These are phyloP conservation scores for Neonectria sp. DNA, from an alignment of 2,329 filamentous ascomycete genomes.

Conservation along the genomic window DNA sequence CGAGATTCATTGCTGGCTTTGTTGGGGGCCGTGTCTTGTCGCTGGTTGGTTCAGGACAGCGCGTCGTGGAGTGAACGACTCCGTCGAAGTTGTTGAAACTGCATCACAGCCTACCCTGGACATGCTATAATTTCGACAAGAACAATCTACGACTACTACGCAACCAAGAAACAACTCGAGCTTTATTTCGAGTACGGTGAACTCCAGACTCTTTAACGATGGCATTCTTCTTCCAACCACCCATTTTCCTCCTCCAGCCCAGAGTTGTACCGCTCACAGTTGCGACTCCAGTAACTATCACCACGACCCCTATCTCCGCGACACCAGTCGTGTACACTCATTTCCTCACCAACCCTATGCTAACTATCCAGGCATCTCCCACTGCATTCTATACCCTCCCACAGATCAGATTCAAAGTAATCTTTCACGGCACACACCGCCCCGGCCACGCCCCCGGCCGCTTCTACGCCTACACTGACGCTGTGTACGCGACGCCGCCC, in stretches of 20 bases:
- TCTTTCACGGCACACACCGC: conserved; percentile 36
- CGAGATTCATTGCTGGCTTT: neutral
- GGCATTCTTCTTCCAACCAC: conserved; percentile 46
- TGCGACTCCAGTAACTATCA: conserved; percentile 1
- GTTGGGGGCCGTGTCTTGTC: neutral
- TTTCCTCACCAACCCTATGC: neutral
- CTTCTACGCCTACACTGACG: conserved; percentile 35
- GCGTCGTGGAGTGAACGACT: neutral
- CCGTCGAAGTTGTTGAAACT: neutral
- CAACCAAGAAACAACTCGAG: neutral
- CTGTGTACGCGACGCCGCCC: conserved; percentile 32
- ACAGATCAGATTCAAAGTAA: conserved; percentile 34
- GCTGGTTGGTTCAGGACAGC: neutral
- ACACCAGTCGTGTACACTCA: neutral
- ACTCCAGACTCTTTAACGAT: conserved; percentile 27
- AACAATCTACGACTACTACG: neutral
- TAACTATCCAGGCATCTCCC: neutral
- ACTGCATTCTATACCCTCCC: neutral
- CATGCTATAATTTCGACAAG: neutral
- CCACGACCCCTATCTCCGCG: neutral
- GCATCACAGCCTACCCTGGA: conserved; percentile 2
- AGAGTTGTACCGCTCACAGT: neutral
- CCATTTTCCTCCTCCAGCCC: conserved; percentile 38
- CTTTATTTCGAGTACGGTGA: neutral
- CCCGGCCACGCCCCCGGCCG: conserved; percentile 5